Percentiles rank a stretch among this genome's conserved stretches.
These are phyloP conservation scores for Ramularia collo-cygni DNA, from an alignment of 2,329 filamentous ascomycete genomes.

Conservation along the genomic window DNA sequence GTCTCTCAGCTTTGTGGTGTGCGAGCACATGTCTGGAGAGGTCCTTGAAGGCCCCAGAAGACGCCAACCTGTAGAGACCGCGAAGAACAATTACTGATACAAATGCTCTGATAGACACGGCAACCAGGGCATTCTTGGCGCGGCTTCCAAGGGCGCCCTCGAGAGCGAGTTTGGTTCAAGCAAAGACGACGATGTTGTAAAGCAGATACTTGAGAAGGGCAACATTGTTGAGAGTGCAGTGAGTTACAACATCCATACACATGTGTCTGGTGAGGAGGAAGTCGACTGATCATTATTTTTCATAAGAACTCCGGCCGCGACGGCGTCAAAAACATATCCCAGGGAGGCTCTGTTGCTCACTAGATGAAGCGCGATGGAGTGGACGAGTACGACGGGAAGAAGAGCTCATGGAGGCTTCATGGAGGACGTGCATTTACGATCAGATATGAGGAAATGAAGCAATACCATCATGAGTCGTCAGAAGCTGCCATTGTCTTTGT, in stretches of 20 bases:
- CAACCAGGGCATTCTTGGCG: conserved; percentile 69
- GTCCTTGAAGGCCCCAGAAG: neutral
- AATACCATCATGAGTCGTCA: neutral
- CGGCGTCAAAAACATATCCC: conserved; percentile 37
- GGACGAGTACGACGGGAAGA: too few relatives aligned
- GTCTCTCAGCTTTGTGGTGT: too few relatives aligned
- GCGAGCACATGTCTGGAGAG: too few relatives aligned
- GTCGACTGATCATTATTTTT: too few relatives aligned
- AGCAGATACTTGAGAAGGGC: conserved; percentile 73
- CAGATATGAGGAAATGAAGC: conserved; percentile 14
- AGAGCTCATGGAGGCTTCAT: too few relatives aligned
- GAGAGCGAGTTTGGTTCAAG: conserved; percentile 82
- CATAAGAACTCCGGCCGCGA: conserved; percentile 38
- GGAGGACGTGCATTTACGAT: conserved; percentile 1
- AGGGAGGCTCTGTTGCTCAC: conserved; percentile 30
- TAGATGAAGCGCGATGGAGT: conserved; percentile 6
- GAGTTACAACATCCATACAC: conserved; percentile 24
- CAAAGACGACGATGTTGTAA: conserved; percentile 72
- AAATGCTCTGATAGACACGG: conserved; percentile 60
- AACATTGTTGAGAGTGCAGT: conserved; percentile 56
- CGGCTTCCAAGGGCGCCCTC: conserved; percentile 65
- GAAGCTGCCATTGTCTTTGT: too few relatives aligned
- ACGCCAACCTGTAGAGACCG: conserved; percentile 1
- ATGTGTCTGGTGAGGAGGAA: too few relatives aligned
- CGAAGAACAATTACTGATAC: conserved; percentile 2